These are phyloP conservation scores for Globisporangium mamillatum DNA, from an alignment of 352 stramenopile genomes.

Conservation along the genomic window DNA sequence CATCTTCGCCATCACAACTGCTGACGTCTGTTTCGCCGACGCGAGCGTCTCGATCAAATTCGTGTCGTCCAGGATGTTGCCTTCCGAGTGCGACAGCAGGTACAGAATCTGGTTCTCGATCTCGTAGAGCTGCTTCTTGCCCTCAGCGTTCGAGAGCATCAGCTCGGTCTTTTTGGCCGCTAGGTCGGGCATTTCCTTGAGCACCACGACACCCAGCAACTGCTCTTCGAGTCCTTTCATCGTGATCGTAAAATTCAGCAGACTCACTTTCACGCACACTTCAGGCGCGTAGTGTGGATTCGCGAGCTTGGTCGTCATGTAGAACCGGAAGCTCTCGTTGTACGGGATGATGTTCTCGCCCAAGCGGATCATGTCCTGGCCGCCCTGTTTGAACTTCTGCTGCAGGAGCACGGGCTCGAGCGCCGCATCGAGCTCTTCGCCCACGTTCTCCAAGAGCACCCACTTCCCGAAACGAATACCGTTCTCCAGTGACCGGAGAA, in stretches of 20 bases:
- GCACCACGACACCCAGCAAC: conserved; percentile 84
- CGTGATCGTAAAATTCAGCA: conserved; percentile 93
- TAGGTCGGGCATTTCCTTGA: conserved; percentile 88
- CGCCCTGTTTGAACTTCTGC: conserved; percentile 92
- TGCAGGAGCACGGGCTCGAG: conserved; percentile 89
- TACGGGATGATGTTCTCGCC: conserved; percentile 92
- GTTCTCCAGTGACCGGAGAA: conserved; percentile 87
- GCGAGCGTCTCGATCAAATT: conserved; percentile 91
- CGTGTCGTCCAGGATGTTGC: conserved; percentile 92
- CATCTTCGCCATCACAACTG: conserved; percentile 87
- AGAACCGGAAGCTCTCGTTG: conserved; percentile 89
- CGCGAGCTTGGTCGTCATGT: conserved; percentile 91
- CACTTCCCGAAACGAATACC: conserved; percentile 90
- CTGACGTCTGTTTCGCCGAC: conserved; percentile 77
- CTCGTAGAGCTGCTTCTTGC: conserved; percentile 87
- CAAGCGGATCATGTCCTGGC: conserved; percentile 90
- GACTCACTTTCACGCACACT: conserved; percentile 90
- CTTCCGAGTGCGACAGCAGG: conserved; percentile 88
- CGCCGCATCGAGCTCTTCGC: conserved; percentile 88
- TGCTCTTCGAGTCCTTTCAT: conserved; percentile 91
- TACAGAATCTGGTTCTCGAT: conserved; percentile 93
- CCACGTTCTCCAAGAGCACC: conserved; percentile 89
- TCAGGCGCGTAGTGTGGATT: conserved; percentile 93
- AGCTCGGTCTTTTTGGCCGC: conserved; percentile 90
- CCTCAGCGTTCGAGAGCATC: conserved; percentile 85